These are phyloP conservation scores for Boletus rubropictus DNA, from an alignment of 768 basidiomycete species.

Conservation along the genomic window DNA sequence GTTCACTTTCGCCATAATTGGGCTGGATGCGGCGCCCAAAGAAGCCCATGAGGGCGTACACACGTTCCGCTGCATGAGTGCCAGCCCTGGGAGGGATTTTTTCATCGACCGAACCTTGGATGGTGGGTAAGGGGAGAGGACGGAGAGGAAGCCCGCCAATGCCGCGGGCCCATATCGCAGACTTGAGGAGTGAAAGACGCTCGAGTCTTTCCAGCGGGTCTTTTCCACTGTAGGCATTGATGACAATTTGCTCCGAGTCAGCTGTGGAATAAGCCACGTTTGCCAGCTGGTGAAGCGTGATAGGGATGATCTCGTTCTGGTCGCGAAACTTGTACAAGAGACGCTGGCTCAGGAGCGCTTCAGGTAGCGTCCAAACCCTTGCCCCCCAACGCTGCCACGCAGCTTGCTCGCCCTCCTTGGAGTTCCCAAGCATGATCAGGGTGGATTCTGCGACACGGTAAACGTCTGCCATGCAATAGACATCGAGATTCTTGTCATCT, in stretches of 20 bases:
- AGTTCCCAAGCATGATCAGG: neutral
- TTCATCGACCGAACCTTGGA: no score
- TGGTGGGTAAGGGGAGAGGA: no score
- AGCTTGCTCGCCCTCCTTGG: neutral
- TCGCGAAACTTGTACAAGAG: constrained; percentile 6
- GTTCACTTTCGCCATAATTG: no score
- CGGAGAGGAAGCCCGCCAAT: neutral
- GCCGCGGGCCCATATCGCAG: constrained; percentile 16
- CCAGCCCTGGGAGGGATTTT: no score
- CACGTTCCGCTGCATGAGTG: no score
- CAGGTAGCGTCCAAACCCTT: constrained; percentile 13
- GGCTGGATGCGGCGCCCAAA: no score
- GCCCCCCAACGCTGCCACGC: constrained; percentile 13
- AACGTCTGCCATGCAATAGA: neutral
- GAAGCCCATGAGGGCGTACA: no score
- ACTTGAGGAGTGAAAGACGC: constrained; percentile 13
- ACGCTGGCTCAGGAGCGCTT: neutral
- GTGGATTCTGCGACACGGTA: neutral
- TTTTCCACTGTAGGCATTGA: no score
- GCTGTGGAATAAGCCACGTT: neutral
- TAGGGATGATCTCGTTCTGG: neutral
- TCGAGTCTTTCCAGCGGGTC: constrained; percentile 1
- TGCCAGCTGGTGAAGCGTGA: constrained; percentile 4
- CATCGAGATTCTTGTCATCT: neutral
- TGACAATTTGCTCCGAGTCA: no score